Percentiles rank a stretch among this genome's conserved stretches.
phyloP scores from a whole-genome alignment of 495 filamentous ascomycete species.

The Annulohypoxylon nitens region DNA sequence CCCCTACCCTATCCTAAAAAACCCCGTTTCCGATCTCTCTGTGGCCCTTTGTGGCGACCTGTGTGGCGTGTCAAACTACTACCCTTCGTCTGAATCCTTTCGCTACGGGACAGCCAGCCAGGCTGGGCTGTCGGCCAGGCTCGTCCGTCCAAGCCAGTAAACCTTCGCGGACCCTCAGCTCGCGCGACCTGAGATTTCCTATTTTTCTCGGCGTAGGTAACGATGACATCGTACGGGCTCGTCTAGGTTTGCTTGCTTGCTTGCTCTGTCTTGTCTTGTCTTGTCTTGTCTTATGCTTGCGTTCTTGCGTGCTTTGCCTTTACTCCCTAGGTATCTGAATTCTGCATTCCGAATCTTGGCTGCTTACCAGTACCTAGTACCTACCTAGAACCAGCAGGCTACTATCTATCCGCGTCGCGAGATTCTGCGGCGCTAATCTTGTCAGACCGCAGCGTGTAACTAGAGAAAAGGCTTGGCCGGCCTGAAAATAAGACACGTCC shows the following conservation, averaged over 20 bases:
- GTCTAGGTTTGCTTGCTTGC: background rate
- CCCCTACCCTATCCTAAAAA: background rate
- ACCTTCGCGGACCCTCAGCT: background rate
- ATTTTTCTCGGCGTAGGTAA: conserved; percentile 1
- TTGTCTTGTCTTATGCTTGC: background rate
- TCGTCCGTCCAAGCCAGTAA: background rate
- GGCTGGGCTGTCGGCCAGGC: background rate
- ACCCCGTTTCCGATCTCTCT: conserved; percentile 15
- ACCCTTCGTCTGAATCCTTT: background rate
- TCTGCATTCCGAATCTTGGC: no score
- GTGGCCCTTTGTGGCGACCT: background rate
- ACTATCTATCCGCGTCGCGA: background rate
- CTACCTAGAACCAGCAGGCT: no score
- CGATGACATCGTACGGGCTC: background rate
- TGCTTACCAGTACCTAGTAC: no score
- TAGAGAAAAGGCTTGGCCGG: background rate
- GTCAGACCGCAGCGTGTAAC: conserved; percentile 7
- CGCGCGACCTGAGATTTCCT: background rate
- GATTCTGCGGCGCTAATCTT: conserved; percentile 5
- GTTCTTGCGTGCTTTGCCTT: background rate
- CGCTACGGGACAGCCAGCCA: background rate
- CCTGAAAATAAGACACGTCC: background rate
- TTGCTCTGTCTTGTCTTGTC: background rate
- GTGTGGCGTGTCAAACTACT: conserved; percentile 10
- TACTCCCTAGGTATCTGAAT: no score